Base-by-base conservation (phyloP, 179 eudicot species). In the Patellifolia procumbens region DNA sequence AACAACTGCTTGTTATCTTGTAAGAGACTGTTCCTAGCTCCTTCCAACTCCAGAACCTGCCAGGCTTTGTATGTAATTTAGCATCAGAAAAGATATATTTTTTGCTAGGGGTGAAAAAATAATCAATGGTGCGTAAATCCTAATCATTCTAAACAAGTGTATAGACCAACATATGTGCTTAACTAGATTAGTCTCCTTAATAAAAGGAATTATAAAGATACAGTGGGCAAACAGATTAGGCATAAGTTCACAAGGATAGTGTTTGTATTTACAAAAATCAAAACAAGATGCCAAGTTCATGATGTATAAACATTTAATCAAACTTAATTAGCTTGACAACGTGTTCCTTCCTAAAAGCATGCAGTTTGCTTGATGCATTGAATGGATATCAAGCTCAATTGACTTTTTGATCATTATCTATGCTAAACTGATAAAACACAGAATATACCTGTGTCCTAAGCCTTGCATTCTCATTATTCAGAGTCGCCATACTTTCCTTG, bases 11-110 rank as follows among this genome's bases (percentile, higher is more conserved):
- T 85, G 63, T 88, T 92, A 78, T 94, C 94, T 79, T 83, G 84
- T 28, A 78, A 70, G 28, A 91, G 78, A 80, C 81, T 73, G 63
- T 78, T 81, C 78, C 77, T 82, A 59, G 86, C 84, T 79, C 84
- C 89, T 82, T 92, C 97, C 82, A 92, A 79, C 82, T 87, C 91
- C 84, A 80, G 63, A 79, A 94, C 98, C 97, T 92, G 97, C 87
- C 85, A 88, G 46, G 87, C 93, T 88, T 87, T 85, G 87, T 81
- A 76, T 89, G 87, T 76, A 82, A 83, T 82, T 86, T 77, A 81
- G 81, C 75, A 86, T 93, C 93, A 89, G 90, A 86, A 76, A 24
- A 78, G 81, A 79, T 70, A 84, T 73, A 58, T 29, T 55, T 7
- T 42, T 52, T 72, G 72, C 73, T 70, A 49, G 49, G 48, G 22